Percentiles rank a stretch among this genome's conserved stretches.
These are phyloP conservation scores for Salix udensis DNA, from an alignment of 345 rosid species.

Conservation along the genomic window DNA sequence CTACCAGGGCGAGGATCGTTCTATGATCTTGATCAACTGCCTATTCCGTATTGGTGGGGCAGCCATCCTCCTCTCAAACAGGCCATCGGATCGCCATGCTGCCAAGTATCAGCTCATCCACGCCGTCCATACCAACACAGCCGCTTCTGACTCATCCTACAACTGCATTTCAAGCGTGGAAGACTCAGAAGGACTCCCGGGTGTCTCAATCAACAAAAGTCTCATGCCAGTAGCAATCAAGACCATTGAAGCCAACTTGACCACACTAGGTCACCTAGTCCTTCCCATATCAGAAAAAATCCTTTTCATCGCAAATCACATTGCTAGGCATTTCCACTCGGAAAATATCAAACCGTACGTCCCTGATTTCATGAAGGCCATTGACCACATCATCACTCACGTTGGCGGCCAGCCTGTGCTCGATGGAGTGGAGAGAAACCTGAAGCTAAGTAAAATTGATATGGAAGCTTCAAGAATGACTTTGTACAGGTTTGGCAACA, in stretches of 20 bases:
- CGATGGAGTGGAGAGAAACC: slow-evolving; percentile 15
- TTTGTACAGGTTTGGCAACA: slow-evolving; percentile 13
- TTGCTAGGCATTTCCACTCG: slow-evolving; percentile 62
- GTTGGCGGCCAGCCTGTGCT: slow-evolving; percentile 16
- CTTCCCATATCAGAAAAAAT: slow-evolving; percentile 34
- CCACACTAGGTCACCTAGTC: slow-evolving; percentile 5
- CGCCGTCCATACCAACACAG: background rate
- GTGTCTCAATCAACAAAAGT: background rate
- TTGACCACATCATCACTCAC: slow-evolving; percentile 12
- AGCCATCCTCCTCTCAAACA: slow-evolving; percentile 53
- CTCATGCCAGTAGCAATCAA: slow-evolving; percentile 1
- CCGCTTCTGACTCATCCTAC: slow-evolving; percentile 4
- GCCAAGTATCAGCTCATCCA: slow-evolving; percentile 10
- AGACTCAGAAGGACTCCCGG: slow-evolving; percentile 3
- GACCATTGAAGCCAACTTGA: slow-evolving; percentile 8
- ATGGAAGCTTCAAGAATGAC: slow-evolving; percentile 20
- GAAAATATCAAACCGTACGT: slow-evolving; percentile 46
- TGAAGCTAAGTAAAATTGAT: background rate
- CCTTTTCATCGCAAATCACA: slow-evolving; percentile 49
- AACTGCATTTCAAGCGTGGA: background rate
- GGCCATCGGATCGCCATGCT: background rate
- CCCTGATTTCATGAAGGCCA: slow-evolving; percentile 13
- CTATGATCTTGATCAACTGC: slow-evolving; percentile 60
- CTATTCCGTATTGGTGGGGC: slow-evolving; percentile 55
- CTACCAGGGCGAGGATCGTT: slow-evolving; percentile 48